Evolutionary conservation across 108 stramenopile genomes (phyloP), one percentile per base, ranked within the genome.

Genomic region (Craspedostauros australis): DNA sequence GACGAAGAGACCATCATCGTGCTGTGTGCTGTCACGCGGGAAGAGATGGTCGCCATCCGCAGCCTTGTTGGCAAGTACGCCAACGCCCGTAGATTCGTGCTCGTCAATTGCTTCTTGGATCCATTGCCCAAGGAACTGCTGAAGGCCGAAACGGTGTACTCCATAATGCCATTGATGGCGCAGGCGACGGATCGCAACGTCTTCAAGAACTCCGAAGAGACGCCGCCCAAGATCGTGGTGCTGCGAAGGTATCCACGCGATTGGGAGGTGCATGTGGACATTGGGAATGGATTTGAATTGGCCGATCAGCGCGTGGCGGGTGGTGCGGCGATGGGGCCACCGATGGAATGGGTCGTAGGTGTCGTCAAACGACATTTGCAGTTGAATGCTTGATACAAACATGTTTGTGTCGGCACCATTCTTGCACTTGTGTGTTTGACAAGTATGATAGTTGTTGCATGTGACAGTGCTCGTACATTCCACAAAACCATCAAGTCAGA

Each of bases 181-280:
- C 50, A 50, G 12, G 18, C 54, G 22, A 68, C 34, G 41, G 2
- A 49, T 18, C 9, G 36, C 22, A 26, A 54, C 23, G 14, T 16
- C 26, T 24, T 50, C 9, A 9, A 23, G 16, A 40, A 37, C 11
- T 23, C 41, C n/a, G 30, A 43, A 28, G 46, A 46, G 18, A 19
- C 37, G 20, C 16, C 43, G 18, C 54, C 68, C 2, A 79, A 75
- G 43, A 46, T 79, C 11, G 72, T 75, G 5, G 64, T 70, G 20
- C 32, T 79, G 53, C 65, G 73, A 6, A 49, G 73, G 42, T 79
- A 62, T 62, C 78, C 78, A 9, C 36, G 43, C n/a, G 69, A 70
- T 46, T 79, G 73, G 73, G 55, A 79, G 51, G 23, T 73, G 0
- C 68, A 64, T 49, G 61, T 79, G 8, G 78, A 79, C 45, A 26